These are phyloP conservation scores for Acacia melanoxylon DNA, from an alignment of 306 rosid genomes.

Conservation along the genomic window DNA sequence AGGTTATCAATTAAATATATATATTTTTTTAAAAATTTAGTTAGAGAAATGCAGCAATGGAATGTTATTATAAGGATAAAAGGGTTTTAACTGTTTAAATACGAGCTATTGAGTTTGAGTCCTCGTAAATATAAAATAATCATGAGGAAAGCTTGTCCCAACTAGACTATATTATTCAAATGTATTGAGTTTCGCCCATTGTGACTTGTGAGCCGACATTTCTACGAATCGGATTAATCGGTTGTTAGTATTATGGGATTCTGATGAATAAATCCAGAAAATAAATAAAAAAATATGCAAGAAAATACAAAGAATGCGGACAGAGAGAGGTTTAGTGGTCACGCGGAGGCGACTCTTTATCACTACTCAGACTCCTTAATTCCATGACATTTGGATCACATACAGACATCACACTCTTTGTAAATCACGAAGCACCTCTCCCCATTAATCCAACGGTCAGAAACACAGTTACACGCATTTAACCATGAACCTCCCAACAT, in stretches of 20 bases:
- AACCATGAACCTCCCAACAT: background rate
- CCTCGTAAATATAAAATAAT: no score
- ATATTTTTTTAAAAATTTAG: no score
- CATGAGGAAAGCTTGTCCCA: no score
- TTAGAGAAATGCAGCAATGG: no score
- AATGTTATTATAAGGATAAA: no score
- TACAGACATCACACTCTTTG: background rate
- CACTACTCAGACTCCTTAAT: background rate
- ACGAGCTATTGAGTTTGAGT: no score
- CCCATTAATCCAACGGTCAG: background rate
- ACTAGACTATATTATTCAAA: no score
- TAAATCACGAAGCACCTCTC: background rate
- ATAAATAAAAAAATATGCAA: background rate
- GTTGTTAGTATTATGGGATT: background rate
- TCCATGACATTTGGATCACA: background rate
- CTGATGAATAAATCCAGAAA: no score
- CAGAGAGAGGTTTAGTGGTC: background rate
- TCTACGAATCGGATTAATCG: background rate
- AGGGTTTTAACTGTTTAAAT: no score
- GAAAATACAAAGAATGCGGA: background rate
- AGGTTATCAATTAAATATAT: background rate
- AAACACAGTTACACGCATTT: background rate
- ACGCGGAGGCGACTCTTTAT: background rate
- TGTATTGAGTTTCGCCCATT: no score
- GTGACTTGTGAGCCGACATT: no score